A percentile compares a stretch with the other conserved stretches of the same genome.
These are phyloP conservation scores for Ophiostoma montium DNA, from an alignment of 2,329 filamentous ascomycete species.

Conservation along the genomic window DNA sequence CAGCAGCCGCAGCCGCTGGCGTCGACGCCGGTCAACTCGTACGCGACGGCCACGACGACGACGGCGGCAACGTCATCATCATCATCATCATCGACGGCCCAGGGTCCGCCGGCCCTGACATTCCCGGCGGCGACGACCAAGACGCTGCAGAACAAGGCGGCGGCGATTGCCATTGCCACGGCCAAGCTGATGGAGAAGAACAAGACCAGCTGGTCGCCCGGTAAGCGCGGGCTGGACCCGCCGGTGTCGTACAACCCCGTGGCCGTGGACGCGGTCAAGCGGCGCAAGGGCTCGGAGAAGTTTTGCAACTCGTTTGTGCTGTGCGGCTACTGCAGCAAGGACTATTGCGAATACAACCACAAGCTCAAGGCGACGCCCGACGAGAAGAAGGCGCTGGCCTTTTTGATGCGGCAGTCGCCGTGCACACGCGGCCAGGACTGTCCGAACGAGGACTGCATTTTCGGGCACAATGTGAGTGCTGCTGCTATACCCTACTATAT, in stretches of 20 bases:
- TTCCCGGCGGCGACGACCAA: constrained; percentile 24
- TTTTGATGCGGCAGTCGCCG: constrained; percentile 41
- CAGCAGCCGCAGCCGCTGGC: no score
- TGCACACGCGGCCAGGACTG: constrained; percentile 45
- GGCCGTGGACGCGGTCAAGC: constrained; percentile 41
- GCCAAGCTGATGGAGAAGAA: constrained; percentile 17
- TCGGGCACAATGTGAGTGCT: constrained; percentile 40
- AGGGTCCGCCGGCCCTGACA: constrained; percentile 16
- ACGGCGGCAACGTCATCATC: no score
- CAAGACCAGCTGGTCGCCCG: constrained; percentile 34
- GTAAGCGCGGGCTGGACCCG: constrained; percentile 38
- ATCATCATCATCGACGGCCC: no score
- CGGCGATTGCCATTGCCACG: constrained; percentile 7
- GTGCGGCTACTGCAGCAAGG: constrained; percentile 40
- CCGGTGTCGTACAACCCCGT: constrained; percentile 31
- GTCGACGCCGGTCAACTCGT: not conserved
- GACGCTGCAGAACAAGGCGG: constrained; percentile 15
- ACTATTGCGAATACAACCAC: constrained; percentile 44
- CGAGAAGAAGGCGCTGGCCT: constrained; percentile 41
- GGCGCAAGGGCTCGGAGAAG: constrained; percentile 38
- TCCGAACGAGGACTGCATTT: constrained; percentile 42
- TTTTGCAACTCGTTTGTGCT: constrained; percentile 50
- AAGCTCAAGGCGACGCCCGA: constrained; percentile 37
- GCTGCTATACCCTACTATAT: not conserved
- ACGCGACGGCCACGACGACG: not conserved